Base-by-base conservation (phyloP, 805 yeast species). In the Pachysolen tannophilus region DNA sequence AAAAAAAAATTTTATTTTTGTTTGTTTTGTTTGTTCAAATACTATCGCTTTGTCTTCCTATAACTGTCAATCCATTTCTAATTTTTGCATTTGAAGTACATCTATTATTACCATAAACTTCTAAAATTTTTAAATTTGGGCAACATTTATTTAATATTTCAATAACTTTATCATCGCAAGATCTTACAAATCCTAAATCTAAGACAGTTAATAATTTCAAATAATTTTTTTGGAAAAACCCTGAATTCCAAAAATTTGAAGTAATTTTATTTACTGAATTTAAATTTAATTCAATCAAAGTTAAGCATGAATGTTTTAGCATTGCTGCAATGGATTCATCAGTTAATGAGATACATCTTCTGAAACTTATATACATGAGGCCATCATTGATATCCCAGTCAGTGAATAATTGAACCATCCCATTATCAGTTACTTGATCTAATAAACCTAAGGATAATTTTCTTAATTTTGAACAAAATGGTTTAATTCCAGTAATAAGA, bases 181-280 rank as follows among this genome's bases (percentile, higher is more conserved):
- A 63, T 26, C 94, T 63, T 3, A 86, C 83, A 56, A 90, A 90
- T 0, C 97, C 94, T 10, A 78, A 50, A 53, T 90, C 92, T 13
- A 84, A 46, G 23, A 74, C 68, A 1, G 85, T 75, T 28, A 90
- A 58, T 20, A 78, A 67, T 2, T 87, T 83, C 29, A 76, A 62
- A 33, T 60, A 67, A 3, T 69, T 43, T 32, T 61, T 63, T 34
- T 63, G 58, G 47, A 81, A 69, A n/a, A n/a, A n/a, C n/a, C n/a
- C n/a, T 11, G 10, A 11, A 23, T 5, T 23, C 40, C 40, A 37
- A 6, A 78, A 60, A 5, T 62, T 60, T 11, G 65, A 59, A 0
- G 82, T 63, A 1, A 90, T 45, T 8, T 59, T 59, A 41, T 74
- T 69, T n/a, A 86, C 50, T 0, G 95, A 83, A 51, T 90, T 90